A percentile compares a stretch with the other conserved stretches of the same genome.
These are phyloP conservation scores for Mycena vitilis DNA, from an alignment of 768 basidiomycete genomes.

Conservation along the genomic window DNA sequence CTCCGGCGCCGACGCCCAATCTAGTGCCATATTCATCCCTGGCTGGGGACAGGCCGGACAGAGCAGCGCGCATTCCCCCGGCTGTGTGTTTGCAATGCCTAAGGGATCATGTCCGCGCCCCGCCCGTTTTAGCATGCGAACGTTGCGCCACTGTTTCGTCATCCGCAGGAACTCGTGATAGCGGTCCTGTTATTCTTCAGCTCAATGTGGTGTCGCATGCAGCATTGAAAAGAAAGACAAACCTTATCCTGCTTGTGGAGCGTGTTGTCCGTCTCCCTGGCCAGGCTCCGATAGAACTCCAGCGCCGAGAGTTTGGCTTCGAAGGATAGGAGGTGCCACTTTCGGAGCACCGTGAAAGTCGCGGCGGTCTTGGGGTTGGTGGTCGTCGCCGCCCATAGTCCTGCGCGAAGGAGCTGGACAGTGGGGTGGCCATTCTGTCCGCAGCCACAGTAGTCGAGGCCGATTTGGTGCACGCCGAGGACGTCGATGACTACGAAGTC, in stretches of 20 bases:
- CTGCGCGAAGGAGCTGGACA: not conserved
- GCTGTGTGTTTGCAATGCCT: not conserved
- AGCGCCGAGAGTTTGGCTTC: not conserved
- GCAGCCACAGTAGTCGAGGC: not conserved
- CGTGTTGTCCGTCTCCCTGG: not conserved
- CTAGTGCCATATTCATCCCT: not conserved
- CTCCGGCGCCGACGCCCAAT: not conserved
- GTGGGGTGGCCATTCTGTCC: not conserved
- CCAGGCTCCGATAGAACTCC: conserved; percentile 8
- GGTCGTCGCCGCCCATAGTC: not conserved
- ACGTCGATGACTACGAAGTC: not conserved
- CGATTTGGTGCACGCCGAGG: not conserved
- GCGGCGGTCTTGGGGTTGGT: not conserved
- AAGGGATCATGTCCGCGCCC: not conserved
- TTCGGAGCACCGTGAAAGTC: not conserved
- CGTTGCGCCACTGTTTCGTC: conserved; percentile 4
- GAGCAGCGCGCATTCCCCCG: not conserved
- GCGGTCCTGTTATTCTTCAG: not conserved
- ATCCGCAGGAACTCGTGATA: conserved; percentile 4
- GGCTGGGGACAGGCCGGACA: conserved; percentile 1
- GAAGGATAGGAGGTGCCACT: conserved; percentile 3
- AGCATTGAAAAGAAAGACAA: not conserved
- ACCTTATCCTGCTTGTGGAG: not conserved
- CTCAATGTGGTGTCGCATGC: not conserved
- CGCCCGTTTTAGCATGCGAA: conserved; percentile 3